Evolutionary conservation across 495 filamentous ascomycete species (phyloP).

Genomic region (Letharia lupina): DNA sequence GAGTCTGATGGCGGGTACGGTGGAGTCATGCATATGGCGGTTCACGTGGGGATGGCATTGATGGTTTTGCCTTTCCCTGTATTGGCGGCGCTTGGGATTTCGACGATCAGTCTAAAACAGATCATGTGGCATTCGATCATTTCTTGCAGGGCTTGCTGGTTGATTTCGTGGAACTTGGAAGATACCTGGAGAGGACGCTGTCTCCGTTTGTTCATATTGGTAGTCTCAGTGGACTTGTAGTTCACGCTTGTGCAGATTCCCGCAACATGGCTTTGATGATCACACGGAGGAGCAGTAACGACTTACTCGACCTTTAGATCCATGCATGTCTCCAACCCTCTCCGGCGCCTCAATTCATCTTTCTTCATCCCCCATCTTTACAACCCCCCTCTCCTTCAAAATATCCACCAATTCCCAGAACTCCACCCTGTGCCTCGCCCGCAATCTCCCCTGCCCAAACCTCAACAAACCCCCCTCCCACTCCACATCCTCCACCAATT

Average conservation of each 20-base stretch:
- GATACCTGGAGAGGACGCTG: background rate
- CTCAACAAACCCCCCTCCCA: slow-evolving; percentile 22
- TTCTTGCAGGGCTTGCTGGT: background rate
- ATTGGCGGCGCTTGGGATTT: background rate
- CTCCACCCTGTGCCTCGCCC: slow-evolving; percentile 23
- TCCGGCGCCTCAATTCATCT: too few species aligned
- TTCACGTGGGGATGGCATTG: background rate
- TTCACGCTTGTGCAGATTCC: background rate
- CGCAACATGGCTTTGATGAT: background rate
- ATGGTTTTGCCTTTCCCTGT: background rate
- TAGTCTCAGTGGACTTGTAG: background rate
- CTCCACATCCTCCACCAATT: slow-evolving; percentile 34
- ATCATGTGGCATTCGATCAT: background rate
- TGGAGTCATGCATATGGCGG: background rate
- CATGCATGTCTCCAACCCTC: background rate
- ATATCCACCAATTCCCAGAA: slow-evolving; percentile 27
- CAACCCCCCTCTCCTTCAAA: slow-evolving; percentile 22
- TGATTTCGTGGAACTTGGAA: background rate
- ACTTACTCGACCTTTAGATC: background rate
- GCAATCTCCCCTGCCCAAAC: slow-evolving; percentile 8
- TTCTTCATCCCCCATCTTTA: background rate
- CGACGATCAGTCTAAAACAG: background rate
- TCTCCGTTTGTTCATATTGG: background rate
- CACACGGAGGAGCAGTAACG: background rate
- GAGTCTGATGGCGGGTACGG: background rate